phyloP scores from a whole-genome alignment of 352 stramenopile species.

The Globisporangium echinulatum region DNA sequence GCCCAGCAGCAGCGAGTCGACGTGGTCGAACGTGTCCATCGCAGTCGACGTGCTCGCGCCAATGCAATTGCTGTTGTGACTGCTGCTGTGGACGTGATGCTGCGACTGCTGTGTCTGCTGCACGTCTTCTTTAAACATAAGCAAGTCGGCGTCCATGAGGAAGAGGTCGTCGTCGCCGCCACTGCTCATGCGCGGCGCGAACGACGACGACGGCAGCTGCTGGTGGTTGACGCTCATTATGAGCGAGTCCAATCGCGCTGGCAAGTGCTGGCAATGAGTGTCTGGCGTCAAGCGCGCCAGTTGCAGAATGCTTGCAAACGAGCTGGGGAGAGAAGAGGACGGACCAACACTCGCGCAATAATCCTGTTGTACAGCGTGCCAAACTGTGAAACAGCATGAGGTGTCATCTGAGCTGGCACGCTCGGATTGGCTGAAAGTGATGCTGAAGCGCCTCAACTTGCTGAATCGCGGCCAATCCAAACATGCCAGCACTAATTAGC shows the following conservation, averaged over 20 bases:
- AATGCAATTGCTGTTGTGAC: constrained; percentile 6
- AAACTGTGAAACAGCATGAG: background rate
- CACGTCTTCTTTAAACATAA: constrained; percentile 39
- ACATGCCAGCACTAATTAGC: too few relatives aligned
- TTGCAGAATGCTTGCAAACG: too few relatives aligned
- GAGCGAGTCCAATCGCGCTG: too few relatives aligned
- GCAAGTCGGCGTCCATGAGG: constrained; percentile 43
- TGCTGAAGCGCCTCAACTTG: too few relatives aligned
- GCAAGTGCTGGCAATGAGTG: too few relatives aligned
- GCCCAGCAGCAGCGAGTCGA: constrained; percentile 41
- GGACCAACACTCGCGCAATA: background rate
- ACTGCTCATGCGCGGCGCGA: background rate
- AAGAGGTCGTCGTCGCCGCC: constrained; percentile 16
- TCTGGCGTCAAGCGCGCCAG: too few relatives aligned
- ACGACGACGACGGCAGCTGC: constrained; percentile 2
- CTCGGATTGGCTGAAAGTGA: constrained; percentile 40
- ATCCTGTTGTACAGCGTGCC: background rate
- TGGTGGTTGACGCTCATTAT: background rate
- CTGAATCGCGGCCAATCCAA: too few relatives aligned
- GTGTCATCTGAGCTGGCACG: constrained; percentile 42
- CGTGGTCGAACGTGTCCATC: constrained; percentile 16
- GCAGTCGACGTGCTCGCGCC: background rate
- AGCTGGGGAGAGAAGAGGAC: too few relatives aligned
- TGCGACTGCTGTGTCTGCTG: background rate
- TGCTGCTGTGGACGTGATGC: background rate